Evolutionary conservation across 75 land plant species (phyloP).

Genomic region (Pinus albicaulis): DNA sequence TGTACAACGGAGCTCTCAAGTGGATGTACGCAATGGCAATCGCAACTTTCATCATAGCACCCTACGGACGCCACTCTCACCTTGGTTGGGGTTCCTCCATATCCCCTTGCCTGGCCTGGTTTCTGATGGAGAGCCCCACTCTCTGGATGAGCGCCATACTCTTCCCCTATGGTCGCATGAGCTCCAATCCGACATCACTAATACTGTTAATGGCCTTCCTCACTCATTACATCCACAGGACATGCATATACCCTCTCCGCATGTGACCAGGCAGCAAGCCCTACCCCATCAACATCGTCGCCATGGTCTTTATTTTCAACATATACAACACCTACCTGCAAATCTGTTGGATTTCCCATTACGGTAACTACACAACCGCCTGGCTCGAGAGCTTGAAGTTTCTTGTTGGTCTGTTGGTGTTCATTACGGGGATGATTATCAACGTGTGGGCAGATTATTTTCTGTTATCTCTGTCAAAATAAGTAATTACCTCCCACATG

Average conservation of each 20-base stretch:
- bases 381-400: constrained; percentile 46
- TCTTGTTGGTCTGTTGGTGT: constrained; percentile 38
- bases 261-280: constrained; percentile 6
- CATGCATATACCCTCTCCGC: constrained; percentile 60
- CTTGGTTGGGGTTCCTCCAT: constrained; percentile 67
- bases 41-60: constrained; percentile 44
- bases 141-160: constrained; percentile 50
- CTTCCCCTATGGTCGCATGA: constrained; percentile 36
- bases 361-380: constrained; percentile 30
- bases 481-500: no score
- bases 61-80: constrained; percentile 82
- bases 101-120: constrained; percentile 65
- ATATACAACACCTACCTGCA: constrained; percentile 72
- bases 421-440: constrained; percentile 56
- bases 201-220: constrained; percentile 30
- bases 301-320: constrained; percentile 60
- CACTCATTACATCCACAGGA: constrained; percentile 65
- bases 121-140: constrained; percentile 86
- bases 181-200: constrained; percentile 27
- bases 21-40: constrained; percentile 11
- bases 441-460: constrained; percentile 71
- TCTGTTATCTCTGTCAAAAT: constrained; percentile 60
- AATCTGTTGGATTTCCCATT: constrained; percentile 66
- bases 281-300: constrained; percentile 46
- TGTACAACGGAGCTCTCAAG: constrained; percentile 24